Percentiles rank a stretch among this genome's conserved stretches.
Evolutionary conservation across 2,329 filamentous ascomycete species (phyloP).

Genomic region (Diaporthe sp.): DNA sequence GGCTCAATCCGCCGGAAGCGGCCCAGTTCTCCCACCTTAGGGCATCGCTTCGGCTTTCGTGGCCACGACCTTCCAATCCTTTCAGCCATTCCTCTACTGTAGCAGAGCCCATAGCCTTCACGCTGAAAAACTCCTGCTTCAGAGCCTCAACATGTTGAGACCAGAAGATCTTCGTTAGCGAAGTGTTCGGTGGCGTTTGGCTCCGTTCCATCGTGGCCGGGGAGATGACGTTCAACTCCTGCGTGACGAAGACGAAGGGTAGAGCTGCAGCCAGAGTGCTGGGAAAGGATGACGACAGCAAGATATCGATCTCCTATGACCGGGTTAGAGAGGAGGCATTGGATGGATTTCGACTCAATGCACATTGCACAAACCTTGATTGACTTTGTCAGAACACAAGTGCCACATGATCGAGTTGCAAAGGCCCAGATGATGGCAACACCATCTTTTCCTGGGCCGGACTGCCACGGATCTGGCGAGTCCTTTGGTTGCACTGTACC

Average conservation of each 20-base stretch:
- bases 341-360: neutral
- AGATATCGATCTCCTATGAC: conserved; percentile 75
- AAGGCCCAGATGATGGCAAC: conserved; percentile 80
- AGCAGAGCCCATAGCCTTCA: conserved; percentile 74
- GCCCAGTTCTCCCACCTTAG: conserved; percentile 84
- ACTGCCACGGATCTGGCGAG: conserved; percentile 62
- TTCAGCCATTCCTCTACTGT: conserved; percentile 84
- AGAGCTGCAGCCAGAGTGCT: conserved; percentile 76
- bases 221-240: conserved; percentile 70
- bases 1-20: conserved; percentile 54
- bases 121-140: conserved; percentile 71
- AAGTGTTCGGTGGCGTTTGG: conserved; percentile 58
- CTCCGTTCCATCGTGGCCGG: conserved; percentile 66
- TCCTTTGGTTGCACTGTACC: conserved; percentile 43
- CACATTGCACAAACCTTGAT: conserved; percentile 69
- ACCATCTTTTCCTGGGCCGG: conserved; percentile 71
- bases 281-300: conserved; percentile 71
- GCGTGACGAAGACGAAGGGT: conserved; percentile 75
- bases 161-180: conserved; percentile 76
- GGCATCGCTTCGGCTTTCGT: conserved; percentile 70
- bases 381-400: conserved; percentile 71
- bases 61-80: conserved; percentile 75
- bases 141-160: conserved; percentile 73
- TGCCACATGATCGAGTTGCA: conserved; percentile 73
- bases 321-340: conserved; percentile 40